These are phyloP conservation scores for Suillus variegatus DNA, from an alignment of 768 basidiomycete genomes.

Conservation along the genomic window DNA sequence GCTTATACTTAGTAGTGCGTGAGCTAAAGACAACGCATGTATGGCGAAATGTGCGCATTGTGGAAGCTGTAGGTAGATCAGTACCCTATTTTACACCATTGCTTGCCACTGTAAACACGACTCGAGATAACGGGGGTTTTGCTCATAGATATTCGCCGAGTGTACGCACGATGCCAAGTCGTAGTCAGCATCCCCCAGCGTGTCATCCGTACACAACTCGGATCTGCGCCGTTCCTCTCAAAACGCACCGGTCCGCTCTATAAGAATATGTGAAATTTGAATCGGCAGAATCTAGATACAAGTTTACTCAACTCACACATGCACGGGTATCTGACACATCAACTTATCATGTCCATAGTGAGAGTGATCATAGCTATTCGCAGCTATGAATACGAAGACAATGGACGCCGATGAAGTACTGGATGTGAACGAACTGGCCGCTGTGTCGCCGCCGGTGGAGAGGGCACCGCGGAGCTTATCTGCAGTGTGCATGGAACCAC, in stretches of 20 bases:
- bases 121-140: neutral
- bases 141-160: neutral
- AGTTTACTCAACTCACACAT: neutral
- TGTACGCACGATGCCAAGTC: neutral
- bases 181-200: neutral
- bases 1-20: neutral
- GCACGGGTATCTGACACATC: neutral
- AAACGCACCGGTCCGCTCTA: neutral
- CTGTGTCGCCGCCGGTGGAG: neutral
- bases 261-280: neutral
- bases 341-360: neutral
- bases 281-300: neutral
- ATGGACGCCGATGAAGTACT: neutral
- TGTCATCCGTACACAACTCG: neutral
- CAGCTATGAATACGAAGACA: neutral
- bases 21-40: neutral
- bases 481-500: too few relatives aligned
- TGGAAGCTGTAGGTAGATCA: neutral
- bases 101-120: neutral
- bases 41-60: neutral
- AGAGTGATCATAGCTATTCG: neutral
- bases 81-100: neutral
- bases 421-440: neutral
- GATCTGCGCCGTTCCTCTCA: neutral
- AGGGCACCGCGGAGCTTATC: neutral